A percentile compares a stretch with the other conserved stretches of the same genome.
These are phyloP conservation scores for Pugionium dolabratum DNA, from an alignment of 345 rosid genomes.

Conservation along the genomic window DNA sequence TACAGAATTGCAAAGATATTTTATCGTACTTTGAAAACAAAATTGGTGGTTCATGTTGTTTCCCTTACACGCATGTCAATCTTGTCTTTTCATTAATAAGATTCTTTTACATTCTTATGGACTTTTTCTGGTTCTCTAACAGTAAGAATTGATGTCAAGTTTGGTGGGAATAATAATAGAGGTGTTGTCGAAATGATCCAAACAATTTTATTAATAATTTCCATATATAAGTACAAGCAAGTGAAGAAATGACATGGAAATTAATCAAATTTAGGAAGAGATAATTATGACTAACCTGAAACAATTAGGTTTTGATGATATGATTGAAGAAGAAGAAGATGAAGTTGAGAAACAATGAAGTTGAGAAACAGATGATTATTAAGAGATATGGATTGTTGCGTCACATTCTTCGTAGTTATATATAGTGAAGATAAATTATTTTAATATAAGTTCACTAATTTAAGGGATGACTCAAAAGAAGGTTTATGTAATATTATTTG, in stretches of 20 bases:
- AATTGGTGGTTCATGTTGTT: conserved; percentile 38
- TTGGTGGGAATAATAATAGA: conserved; percentile 38
- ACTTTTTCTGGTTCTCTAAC: conserved; percentile 30
- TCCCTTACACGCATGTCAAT: conserved; percentile 38
- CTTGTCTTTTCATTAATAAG: conserved; percentile 37
- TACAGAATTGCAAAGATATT: conserved; percentile 23
- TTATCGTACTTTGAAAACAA: conserved; percentile 24
- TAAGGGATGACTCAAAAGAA: conserved; percentile 15
- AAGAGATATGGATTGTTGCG: neutral
- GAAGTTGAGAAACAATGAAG: conserved; percentile 30
- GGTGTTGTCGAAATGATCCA: conserved; percentile 21
- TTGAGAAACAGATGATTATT: conserved; percentile 23
- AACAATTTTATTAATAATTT: too few relatives aligned
- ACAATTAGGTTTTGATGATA: conserved; percentile 16
- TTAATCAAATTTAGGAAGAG: conserved; percentile 7
- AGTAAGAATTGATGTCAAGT: conserved; percentile 24
- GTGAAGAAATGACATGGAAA: conserved; percentile 7
- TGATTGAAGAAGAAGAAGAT: conserved; percentile 19
- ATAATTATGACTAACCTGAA: conserved; percentile 32
- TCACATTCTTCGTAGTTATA: conserved; percentile 56
- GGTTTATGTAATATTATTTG: conserved; percentile 35
- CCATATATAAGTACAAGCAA: neutral
- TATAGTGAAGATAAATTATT: conserved; percentile 45
- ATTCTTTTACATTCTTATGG: conserved; percentile 28
- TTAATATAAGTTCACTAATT: conserved; percentile 18